Percentiles rank a stretch among this genome's conserved stretches.
Conservation (phyloP, 169 alveolate genomes). For the Theileria sp. region DNA sequence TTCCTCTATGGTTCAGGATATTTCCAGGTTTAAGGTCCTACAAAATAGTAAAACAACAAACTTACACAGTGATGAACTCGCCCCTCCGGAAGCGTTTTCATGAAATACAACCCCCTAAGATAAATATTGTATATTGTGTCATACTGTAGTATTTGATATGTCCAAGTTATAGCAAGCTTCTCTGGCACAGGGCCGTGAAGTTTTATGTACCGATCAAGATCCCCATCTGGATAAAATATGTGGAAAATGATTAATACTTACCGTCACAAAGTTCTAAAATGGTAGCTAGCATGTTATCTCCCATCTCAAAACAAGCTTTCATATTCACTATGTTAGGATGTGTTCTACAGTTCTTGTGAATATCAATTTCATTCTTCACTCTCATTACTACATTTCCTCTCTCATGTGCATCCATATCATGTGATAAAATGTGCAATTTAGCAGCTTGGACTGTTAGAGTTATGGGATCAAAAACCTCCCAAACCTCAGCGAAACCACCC, state of each 20-base stretch:
- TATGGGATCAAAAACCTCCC: constrained; percentile 88
- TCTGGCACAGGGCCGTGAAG: constrained; percentile 85
- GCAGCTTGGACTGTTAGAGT: constrained; percentile 87
- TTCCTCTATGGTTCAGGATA: constrained; percentile 82
- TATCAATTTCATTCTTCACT: constrained; percentile 84
- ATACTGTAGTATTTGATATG: constrained; percentile 81
- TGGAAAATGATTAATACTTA: neutral
- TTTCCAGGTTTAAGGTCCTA: constrained; percentile 87
- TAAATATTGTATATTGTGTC: neutral
- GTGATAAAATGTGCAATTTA: constrained; percentile 82
- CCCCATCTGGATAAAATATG: constrained; percentile 70
- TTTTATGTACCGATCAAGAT: constrained; percentile 83
- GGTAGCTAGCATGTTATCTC: constrained; percentile 81
- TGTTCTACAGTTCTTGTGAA: constrained; percentile 82
- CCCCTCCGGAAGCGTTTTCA: constrained; percentile 83
- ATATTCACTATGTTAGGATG: constrained; percentile 86
- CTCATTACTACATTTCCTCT: constrained; percentile 82
- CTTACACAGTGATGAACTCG: constrained; percentile 82
- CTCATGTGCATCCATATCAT: constrained; percentile 82
- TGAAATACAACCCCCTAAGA: constrained; percentile 74
- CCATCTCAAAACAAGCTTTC: constrained; percentile 87
- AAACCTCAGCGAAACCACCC: constrained; percentile 90
- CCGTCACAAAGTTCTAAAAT: constrained; percentile 82
- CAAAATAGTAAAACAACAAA: neutral
- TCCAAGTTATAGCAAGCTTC: constrained; percentile 83